These are phyloP conservation scores for Wickerhamiella sergipiensis DNA, from an alignment of 805 yeast genomes.

Conservation along the genomic window DNA sequence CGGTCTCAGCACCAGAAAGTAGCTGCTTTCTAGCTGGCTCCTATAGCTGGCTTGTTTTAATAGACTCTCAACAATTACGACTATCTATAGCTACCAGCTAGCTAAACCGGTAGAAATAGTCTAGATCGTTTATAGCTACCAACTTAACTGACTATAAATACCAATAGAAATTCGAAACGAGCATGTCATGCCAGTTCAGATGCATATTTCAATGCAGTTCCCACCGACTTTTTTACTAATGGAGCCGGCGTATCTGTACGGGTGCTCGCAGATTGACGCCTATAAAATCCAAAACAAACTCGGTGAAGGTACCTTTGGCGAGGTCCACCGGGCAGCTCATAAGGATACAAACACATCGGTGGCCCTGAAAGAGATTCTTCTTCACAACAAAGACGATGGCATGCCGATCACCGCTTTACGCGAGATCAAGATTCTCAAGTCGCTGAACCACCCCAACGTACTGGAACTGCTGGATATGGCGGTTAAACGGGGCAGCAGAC, in stretches of 20 bases:
- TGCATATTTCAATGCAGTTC: background rate
- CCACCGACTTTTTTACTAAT: background rate
- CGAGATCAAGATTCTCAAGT: slow-evolving; percentile 72
- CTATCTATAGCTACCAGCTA: too few species aligned
- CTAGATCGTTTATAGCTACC: too few species aligned
- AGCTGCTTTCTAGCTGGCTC: too few species aligned
- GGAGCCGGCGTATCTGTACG: slow-evolving; percentile 11
- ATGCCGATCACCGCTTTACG: slow-evolving; percentile 93
- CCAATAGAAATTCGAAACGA: too few species aligned
- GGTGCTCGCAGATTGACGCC: slow-evolving; percentile 25
- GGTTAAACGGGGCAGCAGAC: slow-evolving; percentile 25
- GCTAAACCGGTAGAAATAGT: too few species aligned
- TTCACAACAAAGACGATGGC: slow-evolving; percentile 58
- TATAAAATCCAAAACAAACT: slow-evolving; percentile 30
- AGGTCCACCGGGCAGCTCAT: slow-evolving; percentile 65
- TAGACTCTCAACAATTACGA: too few species aligned
- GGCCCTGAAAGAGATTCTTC: slow-evolving; percentile 77
- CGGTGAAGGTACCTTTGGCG: slow-evolving; percentile 83
- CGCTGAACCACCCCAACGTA: slow-evolving; percentile 54
- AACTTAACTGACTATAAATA: too few species aligned
- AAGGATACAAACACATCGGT: slow-evolving; percentile 45
- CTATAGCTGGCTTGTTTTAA: too few species aligned
- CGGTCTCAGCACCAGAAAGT: background rate
- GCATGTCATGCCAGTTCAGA: too few species aligned
- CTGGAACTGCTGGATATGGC: slow-evolving; percentile 71